Evolutionary conservation across 1,284 basidiomycete genomes (phyloP), one percentile per base, ranked within the genome.

Genomic region (Leccinum ponderosum): DNA sequence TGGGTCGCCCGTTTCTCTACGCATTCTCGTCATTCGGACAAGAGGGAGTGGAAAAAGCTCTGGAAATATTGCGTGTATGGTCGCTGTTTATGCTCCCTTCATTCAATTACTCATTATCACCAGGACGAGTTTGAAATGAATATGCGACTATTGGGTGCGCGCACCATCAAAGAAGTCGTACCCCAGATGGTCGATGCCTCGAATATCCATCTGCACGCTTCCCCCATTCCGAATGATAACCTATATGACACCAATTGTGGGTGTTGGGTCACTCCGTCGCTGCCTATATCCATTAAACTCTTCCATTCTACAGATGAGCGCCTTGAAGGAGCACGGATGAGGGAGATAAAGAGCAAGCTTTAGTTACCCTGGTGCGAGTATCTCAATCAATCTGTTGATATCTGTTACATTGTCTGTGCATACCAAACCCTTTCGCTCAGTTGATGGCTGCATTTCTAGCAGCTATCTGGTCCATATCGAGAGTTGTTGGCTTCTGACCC

Each of bases 71-170:
- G 56, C 84, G 87, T 68, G 93, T 92, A 69, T 62, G 83, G 73
- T 15, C 2, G n/a, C 7, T 12, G 3, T 20, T n/a, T 1, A 27
- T 4, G 4, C 11, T 47, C 12, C 44, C 6, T 47, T 47, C 44
- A 20, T 35, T 51, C 33, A 55, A 39, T 27, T 22, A 42, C 44
- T 56, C 17, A 14, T 42, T n/a, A 17, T 27, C 25, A 31, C 42
- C 62, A 96, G 91, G 93, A 95, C 67, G 95, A 98, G 76, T 94
- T 98, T 69, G 92, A 94, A 78, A 97, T 95, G 91, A 94, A 93
- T 76, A 84, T 97, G 85, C 87, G 94, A 20, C 80, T 97, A 6
- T 77, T 98, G 27, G 95, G 95, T 6, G 94, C 94, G 0, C 85
- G 84, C 1, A 90, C 84, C 0, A 75, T 97, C 57, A 82, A 83